These are phyloP conservation scores for Vitrella brassicaformis DNA, from an alignment of 73 alveolate species.

Conservation along the genomic window DNA sequence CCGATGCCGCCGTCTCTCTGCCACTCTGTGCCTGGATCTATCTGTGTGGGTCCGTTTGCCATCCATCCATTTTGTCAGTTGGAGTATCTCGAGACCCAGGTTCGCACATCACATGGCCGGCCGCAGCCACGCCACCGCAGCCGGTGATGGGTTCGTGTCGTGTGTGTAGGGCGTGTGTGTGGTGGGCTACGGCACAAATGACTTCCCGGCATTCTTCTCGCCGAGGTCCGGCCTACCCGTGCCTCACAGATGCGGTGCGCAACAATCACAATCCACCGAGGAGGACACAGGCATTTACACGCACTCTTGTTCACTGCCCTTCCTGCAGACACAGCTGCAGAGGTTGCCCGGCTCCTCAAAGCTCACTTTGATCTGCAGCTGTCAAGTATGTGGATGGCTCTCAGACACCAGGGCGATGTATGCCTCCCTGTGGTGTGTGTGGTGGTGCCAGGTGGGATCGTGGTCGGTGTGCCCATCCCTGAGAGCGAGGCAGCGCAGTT, in stretches of 20 bases:
- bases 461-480: constrained; percentile 27
- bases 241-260: background rate
- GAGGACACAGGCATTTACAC: background rate
- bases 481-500: constrained; percentile 17
- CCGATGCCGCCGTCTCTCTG: background rate
- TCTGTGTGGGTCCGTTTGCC: background rate
- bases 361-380: too few relatives aligned
- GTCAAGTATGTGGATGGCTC: too few relatives aligned
- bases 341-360: too few relatives aligned
- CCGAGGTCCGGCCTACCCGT: constrained; percentile 5
- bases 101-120: too few relatives aligned
- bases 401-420: too few relatives aligned
- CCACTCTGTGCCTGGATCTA: background rate
- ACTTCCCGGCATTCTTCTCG: constrained; percentile 73
- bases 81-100: background rate
- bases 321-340: background rate
- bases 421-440: too few relatives aligned
- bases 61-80: background rate
- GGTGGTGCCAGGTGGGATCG: constrained; percentile 28
- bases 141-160: too few relatives aligned
- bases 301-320: too few relatives aligned
- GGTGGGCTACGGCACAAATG: constrained; percentile 50
- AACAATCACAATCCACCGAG: too few relatives aligned
- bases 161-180: constrained; percentile 60
- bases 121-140: too few relatives aligned